Evolutionary conservation across 2,329 filamentous ascomycete genomes (phyloP), one percentile per base, ranked within the genome.

Genomic region (Diaporthe amygdali): DNA sequence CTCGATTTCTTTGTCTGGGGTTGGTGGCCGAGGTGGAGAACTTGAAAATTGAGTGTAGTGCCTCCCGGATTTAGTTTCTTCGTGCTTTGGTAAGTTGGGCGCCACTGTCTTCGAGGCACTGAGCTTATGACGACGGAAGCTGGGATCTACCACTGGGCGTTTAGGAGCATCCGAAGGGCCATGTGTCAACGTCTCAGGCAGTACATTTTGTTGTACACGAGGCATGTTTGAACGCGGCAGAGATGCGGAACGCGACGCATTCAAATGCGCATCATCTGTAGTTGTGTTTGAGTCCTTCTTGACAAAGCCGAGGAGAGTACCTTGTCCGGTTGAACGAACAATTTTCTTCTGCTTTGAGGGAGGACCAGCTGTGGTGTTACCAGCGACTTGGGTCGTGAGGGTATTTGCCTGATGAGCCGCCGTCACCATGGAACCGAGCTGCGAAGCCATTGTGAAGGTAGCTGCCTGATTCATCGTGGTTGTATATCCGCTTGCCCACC

Each of bases 401-500:
- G 86, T 77, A 10, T 78, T 81, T 2, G 82, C 80, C 66, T 85
- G 86, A 74, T 91, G 89, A 25, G 86, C 82, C 12, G 86, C 85
- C 2, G 90, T 89, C 12, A 88, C 89, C n/a, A 88, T 89, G 74
- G 94, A 93, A 0, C 89, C 90, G 0, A 87, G 82, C 10, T 88
- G 80, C 34, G 85, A 83, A 6, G 88, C 84, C 67, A 91, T 85
- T 0, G 90, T 92, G 72, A 93, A 93, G 0, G 81, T 85, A 0
- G 85, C 81, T 0, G 86, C 81, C 68, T 85, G 83, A 55, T 89
- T 87, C 89, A 93, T 92, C 0, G 90, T 93, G 6, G 90, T 92
- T 5, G 81, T 76, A 71, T 90, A 88, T 63, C 82, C 83, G 9
- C 82, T 81, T 66, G 82, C 75, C 82, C 84, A 84, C 7, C 74